Evolutionary conservation across 768 basidiomycete genomes (phyloP).

Genomic region (Boletus subparvulus): DNA sequence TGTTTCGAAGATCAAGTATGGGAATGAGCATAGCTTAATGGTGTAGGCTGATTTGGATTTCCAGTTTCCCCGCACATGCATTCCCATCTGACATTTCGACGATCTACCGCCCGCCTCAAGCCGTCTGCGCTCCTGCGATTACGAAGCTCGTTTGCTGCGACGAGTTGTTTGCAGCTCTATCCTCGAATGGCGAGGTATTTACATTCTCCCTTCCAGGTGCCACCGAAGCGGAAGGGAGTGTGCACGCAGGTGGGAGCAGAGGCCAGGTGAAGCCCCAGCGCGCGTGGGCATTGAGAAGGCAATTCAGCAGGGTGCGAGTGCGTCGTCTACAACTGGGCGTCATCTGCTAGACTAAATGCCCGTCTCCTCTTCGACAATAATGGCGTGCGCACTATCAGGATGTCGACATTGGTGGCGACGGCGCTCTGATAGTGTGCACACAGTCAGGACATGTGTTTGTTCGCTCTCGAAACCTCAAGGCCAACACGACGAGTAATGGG

Average conservation of each 20-base stretch:
- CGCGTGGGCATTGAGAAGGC: conserved; percentile 85
- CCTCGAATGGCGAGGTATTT: conserved; percentile 88
- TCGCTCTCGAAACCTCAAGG: conserved; percentile 55
- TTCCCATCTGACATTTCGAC: conserved; percentile 70
- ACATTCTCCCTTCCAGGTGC: conserved; percentile 58
- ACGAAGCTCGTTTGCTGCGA: conserved; percentile 79
- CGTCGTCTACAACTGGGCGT: conserved; percentile 18
- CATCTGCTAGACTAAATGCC: background rate
- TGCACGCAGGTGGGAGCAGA: conserved; percentile 25
- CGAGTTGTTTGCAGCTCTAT: conserved; percentile 77
- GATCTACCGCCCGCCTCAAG: conserved; percentile 81
- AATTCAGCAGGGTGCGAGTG: conserved; percentile 80
- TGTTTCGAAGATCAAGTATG: conserved; percentile 71
- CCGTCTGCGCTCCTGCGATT: conserved; percentile 66
- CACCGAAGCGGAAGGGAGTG: conserved; percentile 27
- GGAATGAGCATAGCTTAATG: background rate
- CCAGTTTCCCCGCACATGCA: conserved; percentile 70
- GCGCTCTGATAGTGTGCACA: conserved; percentile 88
- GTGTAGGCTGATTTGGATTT: background rate
- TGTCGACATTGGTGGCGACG: conserved; percentile 84
- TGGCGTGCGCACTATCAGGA: conserved; percentile 48
- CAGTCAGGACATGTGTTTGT: conserved; percentile 93
- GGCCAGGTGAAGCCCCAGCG: conserved; percentile 69
- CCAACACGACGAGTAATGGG: conserved; percentile 21
- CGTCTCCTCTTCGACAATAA: background rate